Evolutionary conservation across 2,329 filamentous ascomycete species (phyloP), one percentile per base, ranked within the genome.

Genomic region (Harringtonia aguacate): DNA sequence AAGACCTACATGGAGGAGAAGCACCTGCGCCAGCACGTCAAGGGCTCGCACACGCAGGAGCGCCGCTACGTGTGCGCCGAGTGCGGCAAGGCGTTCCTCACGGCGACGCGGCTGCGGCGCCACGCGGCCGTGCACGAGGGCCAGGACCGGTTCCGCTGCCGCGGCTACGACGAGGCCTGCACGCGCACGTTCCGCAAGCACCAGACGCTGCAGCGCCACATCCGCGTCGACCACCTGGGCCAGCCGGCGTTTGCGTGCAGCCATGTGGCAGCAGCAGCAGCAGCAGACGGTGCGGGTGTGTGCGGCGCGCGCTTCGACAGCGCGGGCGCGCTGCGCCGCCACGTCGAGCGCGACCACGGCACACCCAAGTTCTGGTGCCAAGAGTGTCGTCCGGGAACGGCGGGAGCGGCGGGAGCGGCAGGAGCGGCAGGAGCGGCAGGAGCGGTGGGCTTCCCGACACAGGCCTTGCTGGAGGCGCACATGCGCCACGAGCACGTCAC

Each of bases 1-100:
- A 95, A 95, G 66, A 75, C 81, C 35, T 97, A 94, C 59, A 75
- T 87, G 14, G 85, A 92, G 49, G 78, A 86, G 52, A 90, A 90
- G 54, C 88, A 95, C 63, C 70, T 95, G 17, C 81, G 83, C 47
- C 82, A 88, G 51, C 90, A 97, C 59, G 65, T 94, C 56, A 88
- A 89, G 58, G 84, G 84, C 44, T 81, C 82, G 12, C 90, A 95
- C 59, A 82, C 76, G 8, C 69, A 78, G 44, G 73, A 86, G 51
- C 74, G 82, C 46, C 74, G 79, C 38, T 82, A 87, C 59, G 61
- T 73, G 22, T 95, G 89, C 64, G 67, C 73, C n/a, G 78, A 78
- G 55, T 95, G 90, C 58, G 78, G 70, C 41, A 92, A 90, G 67
- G 79, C 74, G 29, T 95, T 95, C 58, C 74, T 86, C 40, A 94